Conservation (phyloP, 2,329 filamentous ascomycete genomes). For the Epichloe gansuensis region DNA sequence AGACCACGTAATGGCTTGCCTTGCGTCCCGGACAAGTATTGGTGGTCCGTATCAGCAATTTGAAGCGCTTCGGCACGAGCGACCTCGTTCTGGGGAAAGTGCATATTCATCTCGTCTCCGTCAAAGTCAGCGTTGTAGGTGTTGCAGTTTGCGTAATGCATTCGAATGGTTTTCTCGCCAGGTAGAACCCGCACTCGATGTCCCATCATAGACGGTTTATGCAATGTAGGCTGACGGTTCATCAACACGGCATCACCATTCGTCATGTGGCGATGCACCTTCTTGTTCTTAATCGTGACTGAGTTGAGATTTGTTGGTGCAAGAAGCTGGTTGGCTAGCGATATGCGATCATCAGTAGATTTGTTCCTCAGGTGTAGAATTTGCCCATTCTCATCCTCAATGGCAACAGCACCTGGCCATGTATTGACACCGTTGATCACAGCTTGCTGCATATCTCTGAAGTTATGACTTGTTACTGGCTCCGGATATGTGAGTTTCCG, state of each 20-base stretch:
- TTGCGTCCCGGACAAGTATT: slow-evolving; percentile 87
- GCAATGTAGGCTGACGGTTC: slow-evolving; percentile 95
- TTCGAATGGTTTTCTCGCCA: slow-evolving; percentile 92
- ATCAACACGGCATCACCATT: slow-evolving; percentile 96
- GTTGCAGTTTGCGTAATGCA: slow-evolving; percentile 99
- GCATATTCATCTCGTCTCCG: slow-evolving; percentile 99
- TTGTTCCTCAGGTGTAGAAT: slow-evolving; percentile 81
- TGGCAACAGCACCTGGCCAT: slow-evolving; percentile 87
- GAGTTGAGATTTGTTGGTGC: slow-evolving; percentile 62
- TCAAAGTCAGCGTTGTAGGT: slow-evolving; percentile 99
- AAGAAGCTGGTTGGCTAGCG: slow-evolving; percentile 83
- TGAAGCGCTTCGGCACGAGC: slow-evolving; percentile 85
- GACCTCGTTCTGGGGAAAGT: slow-evolving; percentile 95
- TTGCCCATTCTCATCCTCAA: slow-evolving; percentile 91
- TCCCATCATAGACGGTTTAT: slow-evolving; percentile 98
- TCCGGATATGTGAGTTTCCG: slow-evolving; percentile 94
- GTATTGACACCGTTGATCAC: slow-evolving; percentile 89
- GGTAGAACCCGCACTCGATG: slow-evolving; percentile 85
- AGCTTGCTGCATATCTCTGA: slow-evolving; percentile 86
- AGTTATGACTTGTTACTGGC: slow-evolving; percentile 94
- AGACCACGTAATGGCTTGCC: slow-evolving; percentile 89
- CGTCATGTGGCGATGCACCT: slow-evolving; percentile 88
- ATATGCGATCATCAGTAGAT: slow-evolving; percentile 73
- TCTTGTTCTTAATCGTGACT: slow-evolving; percentile 76
- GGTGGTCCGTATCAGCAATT: slow-evolving; percentile 91